Conservation (phyloP, 306 rosid genomes). For the Senna tora region DNA sequence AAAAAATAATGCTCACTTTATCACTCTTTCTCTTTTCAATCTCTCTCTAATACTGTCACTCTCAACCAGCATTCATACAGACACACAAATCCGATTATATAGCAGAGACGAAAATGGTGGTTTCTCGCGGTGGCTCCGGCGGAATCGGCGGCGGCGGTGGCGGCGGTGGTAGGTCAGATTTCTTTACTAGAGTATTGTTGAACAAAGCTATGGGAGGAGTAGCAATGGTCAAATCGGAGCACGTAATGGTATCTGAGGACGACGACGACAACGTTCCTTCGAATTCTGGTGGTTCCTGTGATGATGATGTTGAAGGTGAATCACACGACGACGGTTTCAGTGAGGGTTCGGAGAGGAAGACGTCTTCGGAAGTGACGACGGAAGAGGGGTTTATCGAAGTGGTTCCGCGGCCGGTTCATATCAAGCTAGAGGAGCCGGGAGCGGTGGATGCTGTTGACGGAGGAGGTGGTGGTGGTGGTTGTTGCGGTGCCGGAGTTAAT, state of each 20-base stretch:
- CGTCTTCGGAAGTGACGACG: constrained; percentile 22
- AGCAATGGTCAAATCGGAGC: constrained; percentile 39
- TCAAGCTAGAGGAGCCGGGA: constrained; percentile 51
- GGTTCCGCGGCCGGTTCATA: neutral
- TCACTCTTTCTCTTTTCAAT: neutral
- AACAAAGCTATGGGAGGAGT: constrained; percentile 4
- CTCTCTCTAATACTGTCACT: neutral
- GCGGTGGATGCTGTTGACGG: constrained; percentile 21
- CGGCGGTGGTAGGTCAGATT: constrained; percentile 1
- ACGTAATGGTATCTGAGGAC: neutral
- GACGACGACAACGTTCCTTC: constrained; percentile 10
- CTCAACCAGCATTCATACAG: neutral
- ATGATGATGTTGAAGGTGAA: neutral
- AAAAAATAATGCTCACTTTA: neutral
- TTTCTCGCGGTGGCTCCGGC: constrained; percentile 32
- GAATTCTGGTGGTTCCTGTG: neutral
- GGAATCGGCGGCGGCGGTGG: neutral
- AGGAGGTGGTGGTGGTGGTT: neutral
- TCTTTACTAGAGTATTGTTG: neutral
- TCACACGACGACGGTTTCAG: constrained; percentile 33
- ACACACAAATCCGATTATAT: neutral
- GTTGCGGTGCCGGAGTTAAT: constrained; percentile 12
- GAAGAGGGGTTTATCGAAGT: neutral
- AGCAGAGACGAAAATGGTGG: constrained; percentile 34
- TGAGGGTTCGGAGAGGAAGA: constrained; percentile 25